Conservation (phyloP, 2,329 filamentous ascomycete genomes). For the Verticillium nubilum region DNA sequence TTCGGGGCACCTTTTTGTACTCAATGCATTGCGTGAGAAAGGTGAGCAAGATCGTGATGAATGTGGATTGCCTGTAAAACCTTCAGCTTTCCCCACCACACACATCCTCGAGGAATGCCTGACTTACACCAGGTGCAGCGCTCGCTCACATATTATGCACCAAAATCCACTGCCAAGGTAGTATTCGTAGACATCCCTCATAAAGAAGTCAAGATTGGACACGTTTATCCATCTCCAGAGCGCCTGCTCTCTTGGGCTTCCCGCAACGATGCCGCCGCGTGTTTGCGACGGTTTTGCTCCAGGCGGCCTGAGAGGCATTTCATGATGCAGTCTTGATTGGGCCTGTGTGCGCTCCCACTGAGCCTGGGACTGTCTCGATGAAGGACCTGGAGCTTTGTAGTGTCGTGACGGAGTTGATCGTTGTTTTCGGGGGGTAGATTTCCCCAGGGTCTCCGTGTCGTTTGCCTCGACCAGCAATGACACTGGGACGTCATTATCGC, state of each 20-base stretch:
- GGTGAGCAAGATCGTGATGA: conserved; percentile 76
- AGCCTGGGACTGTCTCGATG: conserved; percentile 36
- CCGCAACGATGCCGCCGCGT: conserved; percentile 20
- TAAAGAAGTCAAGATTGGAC: conserved; percentile 81
- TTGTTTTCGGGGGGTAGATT: conserved; percentile 4
- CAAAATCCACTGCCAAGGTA: conserved; percentile 77
- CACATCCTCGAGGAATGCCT: background rate
- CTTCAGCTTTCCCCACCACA: background rate
- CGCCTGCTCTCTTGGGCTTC: conserved; percentile 62
- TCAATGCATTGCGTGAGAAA: conserved; percentile 84
- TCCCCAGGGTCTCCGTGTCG: background rate
- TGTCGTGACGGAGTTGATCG: conserved; percentile 15
- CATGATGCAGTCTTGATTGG: conserved; percentile 44
- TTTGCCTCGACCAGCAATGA: conserved; percentile 53
- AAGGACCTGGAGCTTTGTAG: conserved; percentile 31
- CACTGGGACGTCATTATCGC: conserved; percentile 57
- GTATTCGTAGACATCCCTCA: conserved; percentile 80
- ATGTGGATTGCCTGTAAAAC: conserved; percentile 62
- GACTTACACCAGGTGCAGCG: conserved; percentile 67
- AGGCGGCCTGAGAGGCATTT: conserved; percentile 21
- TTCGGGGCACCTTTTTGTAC: conserved; percentile 67
- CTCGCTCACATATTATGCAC: conserved; percentile 71
- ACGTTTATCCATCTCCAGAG: conserved; percentile 94
- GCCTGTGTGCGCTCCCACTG: conserved; percentile 51
- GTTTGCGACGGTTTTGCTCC: conserved; percentile 21